Percentiles rank a stretch among this genome's conserved stretches.
These are phyloP conservation scores for Mycena latifolia DNA, from an alignment of 768 basidiomycete species.

Conservation along the genomic window DNA sequence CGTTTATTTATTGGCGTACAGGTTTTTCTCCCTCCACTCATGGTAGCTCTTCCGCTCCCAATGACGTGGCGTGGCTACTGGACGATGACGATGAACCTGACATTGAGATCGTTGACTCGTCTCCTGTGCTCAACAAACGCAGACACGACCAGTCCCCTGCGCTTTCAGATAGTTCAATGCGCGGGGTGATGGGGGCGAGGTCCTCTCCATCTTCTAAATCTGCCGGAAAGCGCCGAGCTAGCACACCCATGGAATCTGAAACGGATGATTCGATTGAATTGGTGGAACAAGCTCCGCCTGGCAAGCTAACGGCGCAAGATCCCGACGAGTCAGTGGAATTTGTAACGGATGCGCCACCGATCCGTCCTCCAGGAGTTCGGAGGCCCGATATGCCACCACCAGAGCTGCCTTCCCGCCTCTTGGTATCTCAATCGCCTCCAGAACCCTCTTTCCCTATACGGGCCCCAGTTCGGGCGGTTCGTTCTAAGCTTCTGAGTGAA, in stretches of 20 bases:
- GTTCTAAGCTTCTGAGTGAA: constrained; percentile 36
- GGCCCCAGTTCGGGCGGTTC: constrained; percentile 45
- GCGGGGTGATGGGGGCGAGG: constrained; percentile 16
- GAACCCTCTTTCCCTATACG: constrained; percentile 61
- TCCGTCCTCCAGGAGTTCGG: constrained; percentile 35
- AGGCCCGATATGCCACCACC: constrained; percentile 50
- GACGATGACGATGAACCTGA: constrained; percentile 68
- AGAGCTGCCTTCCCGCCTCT: constrained; percentile 46
- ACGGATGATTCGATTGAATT: constrained; percentile 44
- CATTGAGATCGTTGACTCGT: constrained; percentile 65
- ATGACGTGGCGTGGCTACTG: constrained; percentile 74
- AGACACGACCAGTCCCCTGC: constrained; percentile 12
- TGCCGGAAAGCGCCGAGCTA: constrained; percentile 25
- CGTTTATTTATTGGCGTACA: constrained; percentile 8
- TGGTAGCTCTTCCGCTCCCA: constrained; percentile 41
- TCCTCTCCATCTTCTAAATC: constrained; percentile 14
- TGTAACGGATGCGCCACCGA: constrained; percentile 30
- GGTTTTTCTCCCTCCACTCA: constrained; percentile 42
- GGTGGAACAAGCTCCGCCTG: constrained; percentile 14
- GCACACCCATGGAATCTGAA: constrained; percentile 9
- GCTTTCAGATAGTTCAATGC: constrained; percentile 19
- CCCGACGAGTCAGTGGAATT: constrained; percentile 35
- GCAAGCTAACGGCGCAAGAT: constrained; percentile 5
- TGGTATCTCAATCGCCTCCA: constrained; percentile 43
- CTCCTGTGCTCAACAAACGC: constrained; percentile 48